Evolutionary conservation across 352 stramenopile species (phyloP).

Genomic region (Phytophthora boehmeriae): DNA sequence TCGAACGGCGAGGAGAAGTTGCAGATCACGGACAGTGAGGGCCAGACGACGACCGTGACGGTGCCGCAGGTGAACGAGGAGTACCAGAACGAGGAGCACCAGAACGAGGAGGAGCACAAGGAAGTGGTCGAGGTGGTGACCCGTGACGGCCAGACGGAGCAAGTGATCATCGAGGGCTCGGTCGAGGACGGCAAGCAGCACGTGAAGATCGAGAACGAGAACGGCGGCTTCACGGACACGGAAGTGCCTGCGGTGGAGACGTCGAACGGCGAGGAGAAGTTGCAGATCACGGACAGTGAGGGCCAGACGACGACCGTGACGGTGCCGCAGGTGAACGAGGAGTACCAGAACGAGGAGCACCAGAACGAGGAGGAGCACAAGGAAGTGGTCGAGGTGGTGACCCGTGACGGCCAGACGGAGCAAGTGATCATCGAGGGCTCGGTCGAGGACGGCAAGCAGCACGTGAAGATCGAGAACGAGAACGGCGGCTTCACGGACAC

Average conservation of each 20-base stretch:
- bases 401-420: background rate
- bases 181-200: conserved; percentile 3
- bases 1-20: background rate
- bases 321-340: no score
- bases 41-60: background rate
- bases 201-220: conserved; percentile 1
- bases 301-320: background rate
- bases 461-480: background rate
- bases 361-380: background rate
- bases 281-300: background rate
- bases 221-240: background rate
- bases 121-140: conserved; percentile 1
- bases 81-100: no score
- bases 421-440: background rate
- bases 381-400: background rate
- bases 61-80: no score
- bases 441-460: background rate
- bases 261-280: background rate
- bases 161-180: conserved; percentile 6
- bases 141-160: background rate
- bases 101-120: background rate
- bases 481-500: background rate
- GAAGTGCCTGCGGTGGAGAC: conserved; percentile 3
- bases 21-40: background rate
- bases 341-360: no score